phyloP scores from a whole-genome alignment of 148 eudicot species.

The Rhododendron vialii region DNA sequence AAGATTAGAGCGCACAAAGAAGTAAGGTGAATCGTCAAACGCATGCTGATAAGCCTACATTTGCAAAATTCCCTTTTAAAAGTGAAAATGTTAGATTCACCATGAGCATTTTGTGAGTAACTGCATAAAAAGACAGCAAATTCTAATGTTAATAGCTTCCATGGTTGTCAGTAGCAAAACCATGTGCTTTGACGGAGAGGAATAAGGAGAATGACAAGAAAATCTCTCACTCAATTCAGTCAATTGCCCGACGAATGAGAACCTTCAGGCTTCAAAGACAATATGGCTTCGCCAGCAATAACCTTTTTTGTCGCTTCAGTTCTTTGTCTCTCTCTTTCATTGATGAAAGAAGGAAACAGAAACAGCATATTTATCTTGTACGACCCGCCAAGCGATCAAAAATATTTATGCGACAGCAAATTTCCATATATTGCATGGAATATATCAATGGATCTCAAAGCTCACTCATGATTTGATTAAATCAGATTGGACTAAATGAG shows the following conservation, averaged over 20 bases:
- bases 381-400: background rate
- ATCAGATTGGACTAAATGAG: background rate
- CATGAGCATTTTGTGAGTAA: background rate
- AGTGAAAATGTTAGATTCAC: background rate
- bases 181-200: background rate
- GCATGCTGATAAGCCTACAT: background rate
- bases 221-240: background rate
- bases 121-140: background rate
- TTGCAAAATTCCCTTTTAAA: background rate
- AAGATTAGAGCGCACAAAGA: background rate
- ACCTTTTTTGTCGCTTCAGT: background rate
- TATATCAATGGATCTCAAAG: background rate
- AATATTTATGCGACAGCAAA: background rate
- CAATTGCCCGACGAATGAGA: background rate
- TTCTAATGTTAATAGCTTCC: background rate
- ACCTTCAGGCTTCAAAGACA: background rate
- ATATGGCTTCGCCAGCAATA: background rate
- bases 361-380: background rate
- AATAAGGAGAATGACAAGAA: background rate
- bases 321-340: background rate
- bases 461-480: background rate
- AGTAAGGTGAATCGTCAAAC: background rate
- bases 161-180: background rate
- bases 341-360: background rate
- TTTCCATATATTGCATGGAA: background rate